Conservation (phyloP, 164 flowering plant species). For the Magnolia changhungtana region DNA sequence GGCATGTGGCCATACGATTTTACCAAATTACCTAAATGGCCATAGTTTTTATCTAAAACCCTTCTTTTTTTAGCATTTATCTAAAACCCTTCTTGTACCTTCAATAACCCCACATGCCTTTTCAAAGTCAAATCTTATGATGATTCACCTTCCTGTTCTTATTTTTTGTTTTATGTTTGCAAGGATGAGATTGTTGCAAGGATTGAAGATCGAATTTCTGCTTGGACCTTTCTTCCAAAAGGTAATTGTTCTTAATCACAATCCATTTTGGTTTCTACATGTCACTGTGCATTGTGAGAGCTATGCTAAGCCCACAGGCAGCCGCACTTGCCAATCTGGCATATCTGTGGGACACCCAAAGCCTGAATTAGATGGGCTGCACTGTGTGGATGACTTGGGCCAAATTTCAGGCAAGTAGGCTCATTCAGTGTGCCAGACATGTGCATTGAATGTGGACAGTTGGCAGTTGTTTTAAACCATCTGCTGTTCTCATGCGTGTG, state of each 20-base stretch:
- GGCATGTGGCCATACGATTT: no score
- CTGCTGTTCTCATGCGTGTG: no score
- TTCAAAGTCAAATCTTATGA: background rate
- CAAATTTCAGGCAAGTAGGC: no score
- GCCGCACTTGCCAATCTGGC: background rate
- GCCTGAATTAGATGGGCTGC: no score
- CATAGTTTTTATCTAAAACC: no score
- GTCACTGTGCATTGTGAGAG: background rate
- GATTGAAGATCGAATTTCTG: conserved; percentile 74
- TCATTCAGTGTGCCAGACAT: no score
- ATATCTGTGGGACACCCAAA: background rate
- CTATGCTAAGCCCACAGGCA: background rate
- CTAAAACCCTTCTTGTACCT: background rate
- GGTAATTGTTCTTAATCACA: conserved; percentile 34
- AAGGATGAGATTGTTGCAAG: conserved; percentile 57
- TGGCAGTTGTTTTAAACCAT: no score
- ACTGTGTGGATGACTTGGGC: no score
- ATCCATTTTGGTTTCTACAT: background rate
- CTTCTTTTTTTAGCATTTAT: background rate
- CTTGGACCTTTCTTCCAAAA: conserved; percentile 86
- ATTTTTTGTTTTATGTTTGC: background rate
- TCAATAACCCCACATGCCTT: background rate
- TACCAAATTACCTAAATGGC: no score
- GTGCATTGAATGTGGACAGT: no score
- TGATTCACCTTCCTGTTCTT: background rate